These are phyloP conservation scores for Daedaleopsis sinensis DNA, from an alignment of 768 basidiomycete genomes.

Conservation along the genomic window DNA sequence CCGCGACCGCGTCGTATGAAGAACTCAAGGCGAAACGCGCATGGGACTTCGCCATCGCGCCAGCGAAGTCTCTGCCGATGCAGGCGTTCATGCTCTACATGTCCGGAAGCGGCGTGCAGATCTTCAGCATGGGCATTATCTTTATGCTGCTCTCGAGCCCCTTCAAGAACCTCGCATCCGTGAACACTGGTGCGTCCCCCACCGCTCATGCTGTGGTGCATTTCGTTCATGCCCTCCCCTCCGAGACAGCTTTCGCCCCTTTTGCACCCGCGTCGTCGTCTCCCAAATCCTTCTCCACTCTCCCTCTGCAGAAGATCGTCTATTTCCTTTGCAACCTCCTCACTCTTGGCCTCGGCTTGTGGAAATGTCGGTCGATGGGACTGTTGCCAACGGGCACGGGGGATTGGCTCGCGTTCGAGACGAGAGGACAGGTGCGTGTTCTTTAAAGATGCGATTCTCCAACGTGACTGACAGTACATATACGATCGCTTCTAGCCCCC, in stretches of 20 bases:
- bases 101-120: constrained; percentile 94
- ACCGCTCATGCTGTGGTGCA: neutral
- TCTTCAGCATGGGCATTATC: constrained; percentile 96
- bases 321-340: constrained; percentile 75
- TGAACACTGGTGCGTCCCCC: constrained; percentile 68
- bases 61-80: constrained; percentile 93
- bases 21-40: constrained; percentile 76
- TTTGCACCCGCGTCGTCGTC: constrained; percentile 64
- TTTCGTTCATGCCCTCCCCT: neutral
- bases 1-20: constrained; percentile 55
- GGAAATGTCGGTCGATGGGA: constrained; percentile 94
- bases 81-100: constrained; percentile 99
- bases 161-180: constrained; percentile 78
- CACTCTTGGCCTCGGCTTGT: constrained; percentile 83
- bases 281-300: constrained; percentile 49
- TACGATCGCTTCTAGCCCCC: constrained; percentile 10
- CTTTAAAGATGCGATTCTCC: neutral
- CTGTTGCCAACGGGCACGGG: constrained; percentile 88
- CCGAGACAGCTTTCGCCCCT: constrained; percentile 61
- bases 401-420: constrained; percentile 95
- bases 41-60: constrained; percentile 82
- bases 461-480: neutral
- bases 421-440: constrained; percentile 48
- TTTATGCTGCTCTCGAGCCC: constrained; percentile 90
- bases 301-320: constrained; percentile 70